Evolutionary conservation across 1,284 basidiomycete species (phyloP).

Genomic region (Erythrobasidium hasegawianum): DNA sequence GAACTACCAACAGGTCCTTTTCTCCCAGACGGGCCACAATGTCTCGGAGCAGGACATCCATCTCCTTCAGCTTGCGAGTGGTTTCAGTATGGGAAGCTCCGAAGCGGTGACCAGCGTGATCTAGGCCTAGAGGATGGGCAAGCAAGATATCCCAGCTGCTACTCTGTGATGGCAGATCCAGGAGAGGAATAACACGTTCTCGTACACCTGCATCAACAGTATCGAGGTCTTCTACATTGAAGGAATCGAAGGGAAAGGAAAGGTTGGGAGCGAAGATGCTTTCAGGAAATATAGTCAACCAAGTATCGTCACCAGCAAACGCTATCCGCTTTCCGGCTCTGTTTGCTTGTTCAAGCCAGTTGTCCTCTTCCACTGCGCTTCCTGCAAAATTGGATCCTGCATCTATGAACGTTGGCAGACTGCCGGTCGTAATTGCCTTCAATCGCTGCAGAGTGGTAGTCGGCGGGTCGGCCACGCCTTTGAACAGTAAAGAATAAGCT

Average conservation of each 20-base stretch:
- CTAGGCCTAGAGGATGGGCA: conserved; percentile 94
- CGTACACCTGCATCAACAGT: conserved; percentile 91
- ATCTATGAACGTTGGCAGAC: conserved; percentile 92
- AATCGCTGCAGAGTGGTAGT: conserved; percentile 93
- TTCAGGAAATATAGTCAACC: conserved; percentile 81
- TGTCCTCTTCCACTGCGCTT: conserved; percentile 81
- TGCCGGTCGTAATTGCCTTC: conserved; percentile 92
- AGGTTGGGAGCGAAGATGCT: conserved; percentile 61
- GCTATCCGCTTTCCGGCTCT: conserved; percentile 57
- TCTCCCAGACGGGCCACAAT: conserved; percentile 66
- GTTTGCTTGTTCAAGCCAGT: conserved; percentile 53
- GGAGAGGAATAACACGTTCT: conserved; percentile 72
- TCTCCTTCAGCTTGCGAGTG: conserved; percentile 77
- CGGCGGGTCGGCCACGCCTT: conserved; percentile 88
- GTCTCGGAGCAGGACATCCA: conserved; percentile 71
- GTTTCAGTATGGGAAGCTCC: conserved; percentile 84
- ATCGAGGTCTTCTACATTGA: conserved; percentile 97
- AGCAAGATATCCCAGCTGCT: conserved; percentile 72
- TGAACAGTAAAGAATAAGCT: conserved; percentile 73
- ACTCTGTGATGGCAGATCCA: conserved; percentile 54
- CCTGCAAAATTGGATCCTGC: conserved; percentile 87
- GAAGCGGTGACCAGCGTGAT: conserved; percentile 92
- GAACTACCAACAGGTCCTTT: conserved; percentile 80
- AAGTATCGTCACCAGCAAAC: conserved; percentile 96
- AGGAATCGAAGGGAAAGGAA: conserved; percentile 84